Evolutionary conservation across 495 filamentous ascomycete genomes (phyloP), one percentile per base, ranked within the genome.

Genomic region (Talaromyces proteolyticus): DNA sequence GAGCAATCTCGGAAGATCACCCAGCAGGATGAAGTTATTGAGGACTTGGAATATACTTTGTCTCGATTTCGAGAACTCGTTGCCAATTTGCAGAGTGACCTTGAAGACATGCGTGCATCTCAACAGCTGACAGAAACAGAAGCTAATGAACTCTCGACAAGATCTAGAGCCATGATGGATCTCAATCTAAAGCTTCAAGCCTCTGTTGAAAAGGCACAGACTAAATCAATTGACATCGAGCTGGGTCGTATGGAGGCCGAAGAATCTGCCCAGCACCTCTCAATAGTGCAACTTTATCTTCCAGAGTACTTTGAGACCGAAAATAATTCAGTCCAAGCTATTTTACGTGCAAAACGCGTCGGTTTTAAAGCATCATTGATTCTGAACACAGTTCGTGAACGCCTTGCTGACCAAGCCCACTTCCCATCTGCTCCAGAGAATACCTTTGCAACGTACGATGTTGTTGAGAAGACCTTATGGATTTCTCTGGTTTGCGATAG

Each of bases 141-240:
- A 61, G 87, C 91, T 5, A 88, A 89, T 56, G 87, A 96, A 54
- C 77, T 96, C 18, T 87, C 80, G 36, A 85, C 77, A 50, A 85
- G 89, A 24, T 95, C 91, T 26, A 79, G 89, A 45, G 88, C 89
- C 18, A 95, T 97, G 89, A 84, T 94, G 79, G 91, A 98, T 63
- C 76, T 98, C 38, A 97, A 96, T 65, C 78, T 91, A 79, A 91
- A 93, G 58, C 80, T 98, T 26, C 91, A 95, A 57, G 77, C 84
- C 34, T 92, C 91, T 10, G 89, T 89, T 19, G 77, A 88, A 11
- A 96, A 95, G 68, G 83, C 91, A 2, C 91, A 95, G 63, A 85
- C 88, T 57, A 96, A 93, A 63, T 90, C 89, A 0, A 92, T 97
- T 49, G 91, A 96, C 56, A 72, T 95, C 6, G 94, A 97, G 62